Conservation (phyloP, 2,329 filamentous ascomycete genomes). For the Ascochyta pisi region DNA sequence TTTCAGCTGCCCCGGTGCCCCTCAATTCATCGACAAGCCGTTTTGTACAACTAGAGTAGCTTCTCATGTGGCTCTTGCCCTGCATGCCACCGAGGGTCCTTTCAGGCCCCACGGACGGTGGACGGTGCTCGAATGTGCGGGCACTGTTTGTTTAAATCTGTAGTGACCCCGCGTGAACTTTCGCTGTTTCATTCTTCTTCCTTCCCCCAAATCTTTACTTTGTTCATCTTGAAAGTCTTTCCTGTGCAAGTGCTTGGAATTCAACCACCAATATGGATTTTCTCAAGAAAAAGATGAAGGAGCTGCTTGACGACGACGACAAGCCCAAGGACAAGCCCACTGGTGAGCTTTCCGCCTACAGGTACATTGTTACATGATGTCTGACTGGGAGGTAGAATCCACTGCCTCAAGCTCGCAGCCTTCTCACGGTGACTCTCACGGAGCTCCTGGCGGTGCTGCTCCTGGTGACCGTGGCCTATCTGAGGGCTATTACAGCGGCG, state of each 20-base stretch:
- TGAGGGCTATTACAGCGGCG: conserved; percentile 27
- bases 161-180: conserved; percentile 10
- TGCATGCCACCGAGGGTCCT: conserved; percentile 13
- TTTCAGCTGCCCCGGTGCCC: conserved; percentile 12
- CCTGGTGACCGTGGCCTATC: conserved; percentile 31
- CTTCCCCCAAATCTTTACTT: background rate
- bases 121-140: conserved; percentile 11
- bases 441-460: conserved; percentile 24
- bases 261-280: conserved; percentile 49
- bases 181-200: conserved; percentile 4
- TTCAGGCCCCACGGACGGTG: background rate
- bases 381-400: conserved; percentile 2
- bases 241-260: background rate
- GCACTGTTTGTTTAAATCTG: conserved; percentile 17
- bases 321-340: conserved; percentile 39
- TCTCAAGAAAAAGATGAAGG: conserved; percentile 56
- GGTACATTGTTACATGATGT: background rate
- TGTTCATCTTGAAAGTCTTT: background rate
- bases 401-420: conserved; percentile 6
- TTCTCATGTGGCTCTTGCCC: conserved; percentile 5
- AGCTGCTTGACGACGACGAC: conserved; percentile 52
- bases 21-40: conserved; percentile 9
- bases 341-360: conserved; percentile 5
- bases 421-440: conserved; percentile 17
- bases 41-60: conserved; percentile 14